Evolutionary conservation across 1,284 basidiomycete genomes (phyloP).

Genomic region (Pyrrhoderma lamaoense): DNA sequence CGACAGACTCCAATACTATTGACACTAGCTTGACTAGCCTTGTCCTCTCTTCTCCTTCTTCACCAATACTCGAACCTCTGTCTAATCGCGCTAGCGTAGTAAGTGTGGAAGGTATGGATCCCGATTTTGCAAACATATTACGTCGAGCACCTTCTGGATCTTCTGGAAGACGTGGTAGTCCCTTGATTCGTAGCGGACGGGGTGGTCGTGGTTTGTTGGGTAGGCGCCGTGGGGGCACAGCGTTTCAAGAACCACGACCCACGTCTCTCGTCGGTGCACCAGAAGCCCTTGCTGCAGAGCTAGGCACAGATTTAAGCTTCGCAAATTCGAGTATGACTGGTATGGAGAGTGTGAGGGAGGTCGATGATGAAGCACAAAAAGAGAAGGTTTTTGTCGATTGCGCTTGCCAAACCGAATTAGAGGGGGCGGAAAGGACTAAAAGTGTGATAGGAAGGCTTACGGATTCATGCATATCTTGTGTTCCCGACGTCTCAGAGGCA

Average conservation of each 20-base stretch:
- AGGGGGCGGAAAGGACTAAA: conserved; percentile 30
- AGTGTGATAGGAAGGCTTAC: no score
- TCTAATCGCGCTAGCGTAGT: conserved; percentile 43
- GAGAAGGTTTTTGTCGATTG: conserved; percentile 51
- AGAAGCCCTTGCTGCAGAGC: conserved; percentile 59
- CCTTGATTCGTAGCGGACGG: conserved; percentile 30
- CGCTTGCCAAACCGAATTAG: conserved; percentile 43
- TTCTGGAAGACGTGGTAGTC: conserved; percentile 28
- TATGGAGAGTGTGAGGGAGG: conserved; percentile 36
- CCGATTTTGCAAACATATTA: conserved; percentile 70
- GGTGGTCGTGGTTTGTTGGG: conserved; percentile 25
- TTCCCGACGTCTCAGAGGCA: conserved; percentile 28
- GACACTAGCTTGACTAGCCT: conserved; percentile 16
- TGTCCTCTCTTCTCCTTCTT: neutral
- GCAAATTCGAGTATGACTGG: conserved; percentile 31
- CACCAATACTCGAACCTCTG: conserved; percentile 29
- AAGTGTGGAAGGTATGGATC: conserved; percentile 80
- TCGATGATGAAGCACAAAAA: conserved; percentile 28
- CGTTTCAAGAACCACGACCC: conserved; percentile 59
- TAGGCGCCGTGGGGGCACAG: conserved; percentile 45
- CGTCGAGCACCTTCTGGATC: conserved; percentile 50
- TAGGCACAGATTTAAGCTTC: conserved; percentile 52
- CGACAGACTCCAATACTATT: conserved; percentile 30
- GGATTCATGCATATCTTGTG: no score
- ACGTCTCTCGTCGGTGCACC: conserved; percentile 61